Conservation (phyloP, 257 asterid species). For the Pogostemon cablin region DNA sequence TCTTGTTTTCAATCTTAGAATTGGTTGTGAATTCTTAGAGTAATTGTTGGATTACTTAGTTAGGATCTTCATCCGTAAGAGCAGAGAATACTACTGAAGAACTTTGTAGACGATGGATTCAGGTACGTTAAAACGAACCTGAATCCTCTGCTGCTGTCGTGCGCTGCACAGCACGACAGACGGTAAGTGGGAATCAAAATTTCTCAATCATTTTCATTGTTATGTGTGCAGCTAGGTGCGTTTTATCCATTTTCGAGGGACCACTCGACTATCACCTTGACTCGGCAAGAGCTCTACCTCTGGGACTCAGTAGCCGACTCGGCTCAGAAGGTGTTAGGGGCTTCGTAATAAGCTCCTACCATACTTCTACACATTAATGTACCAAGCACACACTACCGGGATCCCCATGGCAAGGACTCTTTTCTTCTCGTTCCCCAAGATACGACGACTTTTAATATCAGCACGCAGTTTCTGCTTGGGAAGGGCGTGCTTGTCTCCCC, state of each 20-base stretch:
- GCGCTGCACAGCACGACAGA: not conserved
- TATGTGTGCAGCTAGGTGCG: conserved; percentile 52
- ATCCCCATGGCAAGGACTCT: conserved; percentile 65
- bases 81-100: conserved; percentile 75
- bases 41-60: no score
- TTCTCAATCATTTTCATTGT: no score
- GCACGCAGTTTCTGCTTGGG: conserved; percentile 62
- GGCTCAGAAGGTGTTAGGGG: conserved; percentile 56
- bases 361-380: conserved; percentile 61
- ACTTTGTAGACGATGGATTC: conserved; percentile 94
- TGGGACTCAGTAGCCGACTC: conserved; percentile 70
- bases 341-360: conserved; percentile 66
- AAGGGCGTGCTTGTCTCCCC: conserved; percentile 62
- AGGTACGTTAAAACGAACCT: conserved; percentile 39
- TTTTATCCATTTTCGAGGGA: conserved; percentile 75
- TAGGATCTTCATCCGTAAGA: no score
- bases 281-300: conserved; percentile 55
- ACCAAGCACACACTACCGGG: conserved; percentile 58
- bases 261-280: conserved; percentile 40
- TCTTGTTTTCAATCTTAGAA: no score
- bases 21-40: no score
- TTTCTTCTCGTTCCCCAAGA: conserved; percentile 63
- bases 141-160: not conserved
- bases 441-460: conserved; percentile 45
- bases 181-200: no score